Evolutionary conservation across 2,329 filamentous ascomycete species (phyloP), one percentile per base, ranked within the genome.

Genomic region (Hawksworthiomyces lignivorus): DNA sequence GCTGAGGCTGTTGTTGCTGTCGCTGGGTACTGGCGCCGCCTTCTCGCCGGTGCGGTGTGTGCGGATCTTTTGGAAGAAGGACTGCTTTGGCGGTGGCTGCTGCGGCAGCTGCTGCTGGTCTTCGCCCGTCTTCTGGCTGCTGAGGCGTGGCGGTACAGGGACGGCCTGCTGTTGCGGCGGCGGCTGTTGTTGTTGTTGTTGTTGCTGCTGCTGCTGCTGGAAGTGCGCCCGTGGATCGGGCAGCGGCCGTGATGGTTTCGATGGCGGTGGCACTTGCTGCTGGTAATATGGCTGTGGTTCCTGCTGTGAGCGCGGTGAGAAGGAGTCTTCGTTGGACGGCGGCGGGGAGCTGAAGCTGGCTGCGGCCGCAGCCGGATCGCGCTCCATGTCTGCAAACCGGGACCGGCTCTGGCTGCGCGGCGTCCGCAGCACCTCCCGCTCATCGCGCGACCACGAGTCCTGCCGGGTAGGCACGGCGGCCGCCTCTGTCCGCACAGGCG

Each of bases 401-500:
- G 54, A 52, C 18, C 56, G 54, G 30, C 62, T 60, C 44, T 65
- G 66, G 22, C 69, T 62, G 65, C 66, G 65, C 32, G 77, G 69
- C 34, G 75, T 73, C 20, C 73, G 72, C 14, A 84, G 64, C 33
- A 77, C 73, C 34, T 84, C 79, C 33, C 75, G 73, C 58, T 86
- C 81, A 49, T 81, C 75, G 41, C 64, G 62, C 48, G 75, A 61
- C 77, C 78, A 84, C 48, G 84, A 72, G 58, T 84, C 63, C 58
- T 81, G 65, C 24, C 41, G 41, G 35, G 37, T 42, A 12, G 32
- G 34, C 9, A 42, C 28, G 11, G 32, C 34, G 7, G 67, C 30
- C 12, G 27, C 31, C 2, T 7, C 17, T 10, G 31, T 4, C 18
- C 11, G 17, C 7, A 20, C 17, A 2, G 18, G 14, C 22, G 30